Conservation (phyloP, 768 basidiomycete species). For the Gloeopeniophorella convolvens region DNA sequence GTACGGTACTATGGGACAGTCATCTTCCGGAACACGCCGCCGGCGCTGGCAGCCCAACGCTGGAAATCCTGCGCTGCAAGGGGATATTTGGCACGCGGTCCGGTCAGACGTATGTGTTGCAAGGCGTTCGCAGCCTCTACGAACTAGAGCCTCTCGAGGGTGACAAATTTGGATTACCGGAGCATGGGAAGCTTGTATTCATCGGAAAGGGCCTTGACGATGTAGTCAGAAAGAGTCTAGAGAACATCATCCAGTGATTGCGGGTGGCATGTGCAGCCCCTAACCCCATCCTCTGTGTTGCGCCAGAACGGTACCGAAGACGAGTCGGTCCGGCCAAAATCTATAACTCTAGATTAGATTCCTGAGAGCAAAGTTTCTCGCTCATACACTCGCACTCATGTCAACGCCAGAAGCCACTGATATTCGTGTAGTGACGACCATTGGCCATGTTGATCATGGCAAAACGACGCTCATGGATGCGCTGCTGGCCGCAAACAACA, state of each 20-base stretch:
- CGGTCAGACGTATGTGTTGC: conserved; percentile 67
- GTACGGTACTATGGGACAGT: conserved; percentile 76
- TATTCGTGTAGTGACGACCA: conserved; percentile 75
- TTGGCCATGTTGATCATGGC: conserved; percentile 92
- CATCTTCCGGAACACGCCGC: conserved; percentile 34
- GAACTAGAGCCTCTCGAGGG: conserved; percentile 47
- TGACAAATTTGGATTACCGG: conserved; percentile 43
- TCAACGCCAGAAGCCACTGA: conserved; percentile 33
- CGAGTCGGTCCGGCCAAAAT: conserved; percentile 12
- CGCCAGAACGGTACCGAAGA: too few species aligned
- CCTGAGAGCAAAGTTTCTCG: not conserved
- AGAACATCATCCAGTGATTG: conserved; percentile 22
- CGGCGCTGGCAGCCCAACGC: not conserved
- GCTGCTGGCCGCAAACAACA: conserved; percentile 93
- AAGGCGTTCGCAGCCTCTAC: conserved; percentile 89
- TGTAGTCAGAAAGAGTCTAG: conserved; percentile 47
- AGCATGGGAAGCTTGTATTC: conserved; percentile 74
- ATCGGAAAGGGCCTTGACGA: conserved; percentile 77
- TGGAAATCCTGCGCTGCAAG: conserved; percentile 82
- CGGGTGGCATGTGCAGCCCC: not conserved
- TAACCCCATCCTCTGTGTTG: not conserved
- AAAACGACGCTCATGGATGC: conserved; percentile 96
- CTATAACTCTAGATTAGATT: not conserved
- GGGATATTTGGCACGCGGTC: conserved; percentile 58
- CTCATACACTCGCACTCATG: conserved; percentile 1